These are phyloP conservation scores for Tetrapisispora iriomotensis DNA, from an alignment of 805 yeast species.

Conservation along the genomic window DNA sequence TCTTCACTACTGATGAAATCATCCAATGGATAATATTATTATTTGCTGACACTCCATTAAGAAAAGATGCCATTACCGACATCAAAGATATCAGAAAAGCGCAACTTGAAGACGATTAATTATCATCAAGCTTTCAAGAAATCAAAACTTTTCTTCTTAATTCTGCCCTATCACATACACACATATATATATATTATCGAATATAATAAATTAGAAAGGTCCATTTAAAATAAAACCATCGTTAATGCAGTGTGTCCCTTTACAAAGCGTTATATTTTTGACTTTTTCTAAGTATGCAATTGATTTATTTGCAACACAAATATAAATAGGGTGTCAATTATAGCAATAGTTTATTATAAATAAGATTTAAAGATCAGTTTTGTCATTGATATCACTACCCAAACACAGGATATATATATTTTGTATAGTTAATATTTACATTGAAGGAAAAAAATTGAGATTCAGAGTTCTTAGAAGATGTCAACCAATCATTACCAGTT, in stretches of 20 bases:
- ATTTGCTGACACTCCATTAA: constrained; percentile 34
- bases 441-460: not conserved
- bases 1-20: constrained; percentile 31
- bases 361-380: too few species aligned
- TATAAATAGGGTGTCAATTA: too few species aligned
- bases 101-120: not conserved
- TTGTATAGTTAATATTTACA: not conserved
- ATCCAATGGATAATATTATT: constrained; percentile 30
- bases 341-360: too few species aligned
- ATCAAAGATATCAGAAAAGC: constrained; percentile 28
- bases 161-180: too few species aligned
- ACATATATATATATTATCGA: not conserved
- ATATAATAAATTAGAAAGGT: too few species aligned
- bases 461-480: constrained; percentile 5
- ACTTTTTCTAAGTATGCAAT: too few species aligned
- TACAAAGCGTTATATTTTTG: too few species aligned
- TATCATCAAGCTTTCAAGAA: not conserved
- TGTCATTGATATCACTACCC: too few species aligned
- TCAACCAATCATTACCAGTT: constrained; percentile 55
- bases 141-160: not conserved
- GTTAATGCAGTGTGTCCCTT: too few species aligned
- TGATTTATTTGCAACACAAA: too few species aligned
- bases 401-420: too few species aligned
- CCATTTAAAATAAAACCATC: too few species aligned
- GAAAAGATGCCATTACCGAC: constrained; percentile 30